Evolutionary conservation across 2,329 filamentous ascomycete species (phyloP).

Genomic region (Ilyonectria sp.): DNA sequence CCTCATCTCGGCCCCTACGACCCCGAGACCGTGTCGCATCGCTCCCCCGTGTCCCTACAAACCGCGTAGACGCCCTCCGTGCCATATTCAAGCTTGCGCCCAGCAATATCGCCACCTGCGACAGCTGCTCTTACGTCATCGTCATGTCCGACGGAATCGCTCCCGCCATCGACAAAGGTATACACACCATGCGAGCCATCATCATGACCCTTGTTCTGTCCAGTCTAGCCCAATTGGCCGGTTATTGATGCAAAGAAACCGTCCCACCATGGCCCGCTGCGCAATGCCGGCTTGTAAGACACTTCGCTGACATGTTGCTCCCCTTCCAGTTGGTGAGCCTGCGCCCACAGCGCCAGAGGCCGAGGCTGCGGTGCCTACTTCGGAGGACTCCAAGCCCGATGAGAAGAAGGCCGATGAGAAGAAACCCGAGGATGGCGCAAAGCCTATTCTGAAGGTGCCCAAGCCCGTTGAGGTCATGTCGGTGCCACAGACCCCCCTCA

Average conservation of each 20-base stretch:
- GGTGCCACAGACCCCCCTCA: conserved; percentile 55
- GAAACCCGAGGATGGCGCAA: conserved; percentile 34
- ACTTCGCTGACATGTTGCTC: conserved; percentile 34
- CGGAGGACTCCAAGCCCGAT: conserved; percentile 41
- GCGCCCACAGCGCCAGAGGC: conserved; percentile 49
- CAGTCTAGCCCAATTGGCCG: conserved; percentile 37
- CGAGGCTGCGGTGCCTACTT: conserved; percentile 42
- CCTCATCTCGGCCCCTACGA: conserved; percentile 25
- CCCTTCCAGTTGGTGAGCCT: conserved; percentile 49
- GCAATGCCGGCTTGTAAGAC: not conserved
- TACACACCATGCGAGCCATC: conserved; percentile 36
- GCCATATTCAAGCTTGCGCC: conserved; percentile 28
- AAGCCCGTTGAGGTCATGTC: conserved; percentile 56
- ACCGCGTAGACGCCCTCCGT: conserved; percentile 28
- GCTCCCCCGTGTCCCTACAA: conserved; percentile 20
- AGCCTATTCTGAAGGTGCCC: conserved; percentile 41
- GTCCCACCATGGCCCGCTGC: not conserved
- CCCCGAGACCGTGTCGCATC: conserved; percentile 28
- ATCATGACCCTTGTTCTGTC: conserved; percentile 25
- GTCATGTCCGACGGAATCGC: conserved; percentile 54
- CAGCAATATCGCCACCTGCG: conserved; percentile 36
- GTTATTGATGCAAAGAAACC: conserved; percentile 16
- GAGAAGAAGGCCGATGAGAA: conserved; percentile 44
- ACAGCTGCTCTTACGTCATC: conserved; percentile 52
- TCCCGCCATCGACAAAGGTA: conserved; percentile 56